phyloP scores from a whole-genome alignment of 371 early-diverging fungal species.

The Syncephalastrum monosporum region DNA sequence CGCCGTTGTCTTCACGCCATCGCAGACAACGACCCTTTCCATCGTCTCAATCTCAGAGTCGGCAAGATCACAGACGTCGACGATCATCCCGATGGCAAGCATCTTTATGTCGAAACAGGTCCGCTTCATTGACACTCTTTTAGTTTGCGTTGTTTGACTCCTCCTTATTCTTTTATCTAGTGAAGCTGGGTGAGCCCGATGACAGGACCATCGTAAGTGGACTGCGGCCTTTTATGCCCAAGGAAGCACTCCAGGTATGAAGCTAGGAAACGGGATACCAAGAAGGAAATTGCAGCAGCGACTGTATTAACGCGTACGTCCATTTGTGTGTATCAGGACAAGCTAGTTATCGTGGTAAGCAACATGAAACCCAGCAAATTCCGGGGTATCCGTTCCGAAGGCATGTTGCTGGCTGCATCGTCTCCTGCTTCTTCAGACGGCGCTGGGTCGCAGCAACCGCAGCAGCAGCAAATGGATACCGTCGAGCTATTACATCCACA shows the following conservation, averaged over 20 bases:
- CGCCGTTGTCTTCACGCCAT: slow-evolving; percentile 8
- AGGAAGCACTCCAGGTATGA: slow-evolving; percentile 40
- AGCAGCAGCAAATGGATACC: slow-evolving; percentile 20
- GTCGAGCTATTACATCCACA: slow-evolving; percentile 49
- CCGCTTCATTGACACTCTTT: neutral
- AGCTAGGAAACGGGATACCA: slow-evolving; percentile 3
- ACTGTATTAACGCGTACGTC: neutral
- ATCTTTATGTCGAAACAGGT: slow-evolving; percentile 77
- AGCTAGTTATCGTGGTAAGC: slow-evolving; percentile 52
- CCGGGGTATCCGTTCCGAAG: slow-evolving; percentile 57
- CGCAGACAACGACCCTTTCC: slow-evolving; percentile 43
- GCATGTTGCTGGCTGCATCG: slow-evolving; percentile 61
- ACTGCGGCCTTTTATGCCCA: slow-evolving; percentile 60
- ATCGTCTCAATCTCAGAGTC: slow-evolving; percentile 71
- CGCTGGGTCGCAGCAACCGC: too few species aligned
- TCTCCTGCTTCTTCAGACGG: neutral
- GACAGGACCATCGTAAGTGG: slow-evolving; percentile 81
- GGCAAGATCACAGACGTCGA: slow-evolving; percentile 68
- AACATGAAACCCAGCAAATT: slow-evolving; percentile 65
- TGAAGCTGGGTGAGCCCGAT: neutral
- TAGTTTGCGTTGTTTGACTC: neutral
- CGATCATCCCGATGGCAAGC: slow-evolving; percentile 69
- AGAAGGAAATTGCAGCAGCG: neutral
- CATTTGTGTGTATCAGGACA: slow-evolving; percentile 17
- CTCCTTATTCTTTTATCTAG: too few species aligned